Percentiles rank a stretch among this genome's conserved stretches.
Conservation (phyloP, 2,329 filamentous ascomycete species). For the Trichoderma aggressivum region DNA sequence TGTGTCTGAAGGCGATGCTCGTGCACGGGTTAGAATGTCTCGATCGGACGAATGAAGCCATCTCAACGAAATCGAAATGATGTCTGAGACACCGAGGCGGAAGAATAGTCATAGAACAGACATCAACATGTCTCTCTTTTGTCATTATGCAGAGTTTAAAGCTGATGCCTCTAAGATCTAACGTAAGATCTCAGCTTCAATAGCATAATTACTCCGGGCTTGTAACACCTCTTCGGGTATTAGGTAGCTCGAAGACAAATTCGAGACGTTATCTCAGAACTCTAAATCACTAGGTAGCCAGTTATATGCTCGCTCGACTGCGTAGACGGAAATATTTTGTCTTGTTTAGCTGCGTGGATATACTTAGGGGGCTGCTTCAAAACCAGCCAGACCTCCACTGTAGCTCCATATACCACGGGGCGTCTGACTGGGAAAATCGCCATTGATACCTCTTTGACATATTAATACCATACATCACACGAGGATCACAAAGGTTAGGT, state of each 20-base stretch:
- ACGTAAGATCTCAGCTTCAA: not conserved
- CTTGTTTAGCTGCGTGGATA: not conserved
- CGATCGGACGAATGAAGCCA: not conserved
- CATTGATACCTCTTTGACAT: too few relatives aligned
- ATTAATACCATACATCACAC: too few relatives aligned
- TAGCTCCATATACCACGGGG: too few relatives aligned
- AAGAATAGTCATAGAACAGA: not conserved
- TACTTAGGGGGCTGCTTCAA: too few relatives aligned
- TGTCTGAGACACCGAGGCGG: not conserved
- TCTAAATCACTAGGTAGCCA: not conserved
- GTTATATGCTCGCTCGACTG: not conserved
- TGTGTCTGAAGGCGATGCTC: not conserved
- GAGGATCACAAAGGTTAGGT: too few relatives aligned
- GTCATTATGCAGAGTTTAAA: not conserved
- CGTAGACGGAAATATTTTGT: not conserved
- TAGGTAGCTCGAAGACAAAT: not conserved
- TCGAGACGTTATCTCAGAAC: not conserved
- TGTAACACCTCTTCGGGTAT: not conserved
- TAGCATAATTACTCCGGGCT: not conserved
- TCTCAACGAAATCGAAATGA: not conserved
- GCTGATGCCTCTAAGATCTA: not conserved
- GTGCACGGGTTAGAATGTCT: not conserved
- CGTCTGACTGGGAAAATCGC: too few relatives aligned
- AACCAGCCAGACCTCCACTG: too few relatives aligned
- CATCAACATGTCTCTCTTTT: not conserved